Evolutionary conservation across 208 protist species (phyloP).

Genomic region (Trypanosoma scelopori): DNA sequence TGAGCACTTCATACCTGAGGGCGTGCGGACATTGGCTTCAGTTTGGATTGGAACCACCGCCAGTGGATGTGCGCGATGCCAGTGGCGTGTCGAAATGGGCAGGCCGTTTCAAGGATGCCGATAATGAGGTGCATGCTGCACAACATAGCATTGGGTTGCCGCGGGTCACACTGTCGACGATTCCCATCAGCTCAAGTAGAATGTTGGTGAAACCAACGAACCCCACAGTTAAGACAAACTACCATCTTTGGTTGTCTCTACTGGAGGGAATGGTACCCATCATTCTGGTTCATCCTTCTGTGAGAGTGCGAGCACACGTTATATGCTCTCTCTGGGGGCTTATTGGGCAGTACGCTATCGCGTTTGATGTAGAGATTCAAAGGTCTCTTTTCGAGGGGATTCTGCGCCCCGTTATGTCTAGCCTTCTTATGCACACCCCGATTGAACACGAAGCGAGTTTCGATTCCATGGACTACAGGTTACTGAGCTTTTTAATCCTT

Average conservation of each 20-base stretch:
- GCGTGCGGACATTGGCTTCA: constrained; percentile 83
- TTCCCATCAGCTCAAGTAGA: constrained; percentile 39
- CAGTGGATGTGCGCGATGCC: constrained; percentile 43
- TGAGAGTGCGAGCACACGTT: constrained; percentile 68
- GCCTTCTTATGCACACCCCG: constrained; percentile 41
- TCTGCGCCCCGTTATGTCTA: constrained; percentile 59
- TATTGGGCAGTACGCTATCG: constrained; percentile 49
- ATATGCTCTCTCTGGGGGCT: constrained; percentile 63
- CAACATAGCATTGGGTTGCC: constrained; percentile 31
- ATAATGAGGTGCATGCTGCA: constrained; percentile 41
- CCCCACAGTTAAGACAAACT: constrained; percentile 56
- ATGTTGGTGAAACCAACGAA: constrained; percentile 55
- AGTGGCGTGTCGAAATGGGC: constrained; percentile 55
- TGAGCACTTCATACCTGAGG: constrained; percentile 66
- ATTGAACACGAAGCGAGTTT: constrained; percentile 18
- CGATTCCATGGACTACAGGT: constrained; percentile 67
- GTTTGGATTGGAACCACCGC: constrained; percentile 74
- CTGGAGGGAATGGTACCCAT: constrained; percentile 81
- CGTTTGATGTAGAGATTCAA: constrained; percentile 62
- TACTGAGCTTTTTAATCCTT: constrained; percentile 62
- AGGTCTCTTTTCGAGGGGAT: constrained; percentile 63
- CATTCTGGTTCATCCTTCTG: constrained; percentile 63
- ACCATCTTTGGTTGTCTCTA: constrained; percentile 82
- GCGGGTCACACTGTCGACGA: constrained; percentile 48
- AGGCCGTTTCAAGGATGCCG: constrained; percentile 45